These are phyloP conservation scores for Endothia cerciana DNA, from an alignment of 2,329 filamentous ascomycete genomes.

Conservation along the genomic window DNA sequence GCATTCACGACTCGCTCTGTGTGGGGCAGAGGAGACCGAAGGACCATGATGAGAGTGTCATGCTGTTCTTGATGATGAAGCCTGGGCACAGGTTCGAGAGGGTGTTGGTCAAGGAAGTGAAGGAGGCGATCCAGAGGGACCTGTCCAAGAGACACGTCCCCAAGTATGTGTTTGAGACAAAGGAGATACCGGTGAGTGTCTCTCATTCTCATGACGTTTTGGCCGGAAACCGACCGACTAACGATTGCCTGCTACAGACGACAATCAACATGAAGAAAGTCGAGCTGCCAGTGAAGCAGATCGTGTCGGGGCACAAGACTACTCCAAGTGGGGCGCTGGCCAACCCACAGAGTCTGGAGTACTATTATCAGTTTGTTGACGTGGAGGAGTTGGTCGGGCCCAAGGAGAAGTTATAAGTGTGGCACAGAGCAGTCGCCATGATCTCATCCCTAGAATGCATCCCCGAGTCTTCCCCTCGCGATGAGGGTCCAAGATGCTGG, in stretches of 20 bases:
- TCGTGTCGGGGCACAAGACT: constrained; percentile 74
- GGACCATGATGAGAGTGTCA: constrained; percentile 58
- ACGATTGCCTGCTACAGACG: constrained; percentile 52
- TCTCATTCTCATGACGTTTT: too few species aligned
- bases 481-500: background rate
- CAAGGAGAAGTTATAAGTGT: constrained; percentile 52
- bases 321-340: constrained; percentile 76
- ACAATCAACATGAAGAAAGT: constrained; percentile 88
- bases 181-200: constrained; percentile 73
- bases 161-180: constrained; percentile 77
- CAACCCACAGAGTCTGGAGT: constrained; percentile 76
- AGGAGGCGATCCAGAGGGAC: constrained; percentile 66
- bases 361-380: constrained; percentile 78
- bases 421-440: background rate
- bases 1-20: constrained; percentile 74
- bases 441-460: background rate
- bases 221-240: background rate
- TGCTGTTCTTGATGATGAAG: constrained; percentile 60
- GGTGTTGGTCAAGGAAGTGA: constrained; percentile 61
- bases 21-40: constrained; percentile 73
- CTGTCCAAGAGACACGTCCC: constrained; percentile 77
- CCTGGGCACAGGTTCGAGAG: constrained; percentile 59
- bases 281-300: constrained; percentile 82
- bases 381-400: constrained; percentile 61
- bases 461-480: background rate